Evolutionary conservation across 2,329 filamentous ascomycete species (phyloP), one percentile per base, ranked within the genome.

Genomic region (Emergomyces orientalis): DNA sequence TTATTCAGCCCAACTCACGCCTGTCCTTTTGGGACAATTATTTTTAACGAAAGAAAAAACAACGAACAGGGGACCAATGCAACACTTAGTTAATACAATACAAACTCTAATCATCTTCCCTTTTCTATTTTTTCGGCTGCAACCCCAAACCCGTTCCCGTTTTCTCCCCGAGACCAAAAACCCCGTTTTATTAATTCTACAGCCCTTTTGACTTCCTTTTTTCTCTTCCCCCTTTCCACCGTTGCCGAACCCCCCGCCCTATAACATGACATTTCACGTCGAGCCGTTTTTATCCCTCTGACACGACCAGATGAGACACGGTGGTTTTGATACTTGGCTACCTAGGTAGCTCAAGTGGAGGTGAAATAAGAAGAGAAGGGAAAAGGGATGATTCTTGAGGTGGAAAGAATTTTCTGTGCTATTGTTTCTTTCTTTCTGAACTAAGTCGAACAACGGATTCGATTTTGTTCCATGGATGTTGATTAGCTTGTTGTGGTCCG

Each of bases 1-100:
- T 63, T 59, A 54, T 49, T 62, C 55, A 61, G 45, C 63, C 63
- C 67, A 61, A 63, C 67, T 66, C 62, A 67, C 9, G 14, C 51
- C 47, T 43, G 49, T 56, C 47, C 52, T 62, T 60, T 60, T 30
- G 14, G 59, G 49, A 61, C 59, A 32, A 43, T 30, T 22, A 30
- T 41, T 22, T 55, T 22, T 41, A 2, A 22, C 9, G 2, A 32
- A 37, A 32, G 22, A 22, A 8, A 34, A 55, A 30, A 43, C 17
- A 19, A 7, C 32, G 32, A 39, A 39, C 45, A 9, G 34, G 49
- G 49, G 49, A 25, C 49, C 49, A 52, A 30, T 17, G 37, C 3
- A 27, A 58, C 1, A 9, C 2, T 57, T 25, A 3, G 11, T 41
- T 45, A 22, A 43, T 58, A 7, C 14, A 55, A n/a, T 58, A 9